A percentile compares a stretch with the other conserved stretches of the same genome.
Conservation (phyloP, 83 land plant species). For the Thuja plicata region DNA sequence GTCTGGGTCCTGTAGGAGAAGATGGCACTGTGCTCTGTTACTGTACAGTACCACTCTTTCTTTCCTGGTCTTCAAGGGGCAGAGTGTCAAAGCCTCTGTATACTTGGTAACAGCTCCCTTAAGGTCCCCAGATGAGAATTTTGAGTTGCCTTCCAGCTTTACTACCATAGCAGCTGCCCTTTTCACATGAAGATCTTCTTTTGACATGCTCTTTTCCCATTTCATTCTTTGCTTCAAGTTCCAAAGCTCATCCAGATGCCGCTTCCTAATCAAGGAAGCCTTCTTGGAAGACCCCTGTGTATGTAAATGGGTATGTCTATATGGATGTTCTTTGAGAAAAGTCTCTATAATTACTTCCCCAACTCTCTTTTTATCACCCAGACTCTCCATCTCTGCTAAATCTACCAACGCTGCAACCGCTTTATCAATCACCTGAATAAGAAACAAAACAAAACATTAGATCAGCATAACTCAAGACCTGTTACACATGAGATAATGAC, state of each 20-base stretch:
- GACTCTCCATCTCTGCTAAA: slow-evolving; percentile 67
- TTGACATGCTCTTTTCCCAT: slow-evolving; percentile 47
- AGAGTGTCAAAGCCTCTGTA: slow-evolving; percentile 64
- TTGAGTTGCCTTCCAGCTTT: slow-evolving; percentile 71
- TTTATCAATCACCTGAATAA: slow-evolving; percentile 58
- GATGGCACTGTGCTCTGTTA: slow-evolving; percentile 88
- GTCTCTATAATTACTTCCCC: slow-evolving; percentile 59
- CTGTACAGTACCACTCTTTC: slow-evolving; percentile 86
- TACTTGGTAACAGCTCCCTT: slow-evolving; percentile 59
- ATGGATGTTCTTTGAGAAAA: slow-evolving; percentile 39
- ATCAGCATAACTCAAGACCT: neutral
- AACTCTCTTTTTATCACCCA: slow-evolving; percentile 53
- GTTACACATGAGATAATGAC: neutral
- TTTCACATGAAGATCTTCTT: slow-evolving; percentile 52
- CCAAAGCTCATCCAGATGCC: slow-evolving; percentile 34
- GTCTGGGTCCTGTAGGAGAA: slow-evolving; percentile 58
- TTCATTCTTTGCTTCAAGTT: slow-evolving; percentile 27
- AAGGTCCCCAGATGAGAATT: slow-evolving; percentile 69
- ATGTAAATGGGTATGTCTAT: slow-evolving; percentile 19
- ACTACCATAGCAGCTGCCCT: slow-evolving; percentile 46
- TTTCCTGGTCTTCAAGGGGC: slow-evolving; percentile 66
- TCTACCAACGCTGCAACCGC: slow-evolving; percentile 59
- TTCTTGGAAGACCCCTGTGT: slow-evolving; percentile 1
- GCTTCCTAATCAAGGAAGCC: slow-evolving; percentile 20
- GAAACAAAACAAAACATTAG: neutral